phyloP scores from a whole-genome alignment of 495 filamentous ascomycete genomes.

The Talaromyces proteolyticus region DNA sequence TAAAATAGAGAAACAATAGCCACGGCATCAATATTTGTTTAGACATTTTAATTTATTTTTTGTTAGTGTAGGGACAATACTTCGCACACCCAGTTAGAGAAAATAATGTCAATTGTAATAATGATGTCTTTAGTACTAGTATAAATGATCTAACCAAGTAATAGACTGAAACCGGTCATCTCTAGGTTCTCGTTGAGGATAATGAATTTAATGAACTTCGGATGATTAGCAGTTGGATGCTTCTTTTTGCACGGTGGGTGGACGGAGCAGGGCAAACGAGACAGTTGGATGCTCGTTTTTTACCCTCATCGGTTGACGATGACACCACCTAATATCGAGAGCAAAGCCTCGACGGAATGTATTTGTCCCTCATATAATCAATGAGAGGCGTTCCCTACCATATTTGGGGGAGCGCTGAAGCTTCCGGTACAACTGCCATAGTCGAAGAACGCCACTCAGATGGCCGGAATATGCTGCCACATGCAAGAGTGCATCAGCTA shows the following conservation, averaged over 20 bases:
- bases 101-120: no score
- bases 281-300: conserved; percentile 41
- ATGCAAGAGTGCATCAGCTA: conserved; percentile 30
- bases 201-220: background rate
- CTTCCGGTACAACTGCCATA: background rate
- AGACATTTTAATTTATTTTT: no score
- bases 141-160: no score
- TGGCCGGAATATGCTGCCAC: conserved; percentile 9
- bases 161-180: no score
- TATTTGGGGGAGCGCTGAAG: background rate
- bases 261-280: conserved; percentile 29
- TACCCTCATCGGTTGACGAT: conserved; percentile 5
- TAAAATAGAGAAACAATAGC: no score
- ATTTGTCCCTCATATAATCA: background rate
- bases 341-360: background rate
- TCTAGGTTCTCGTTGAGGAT: background rate
- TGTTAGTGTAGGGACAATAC: no score
- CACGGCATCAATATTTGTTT: no score
- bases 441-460: no score
- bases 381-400: background rate
- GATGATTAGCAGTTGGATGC: conserved; percentile 40
- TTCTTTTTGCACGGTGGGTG: conserved; percentile 29
- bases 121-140: background rate
- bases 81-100: no score
- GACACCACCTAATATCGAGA: background rate